Percentiles rank a stretch among this genome's conserved stretches.
Conservation (phyloP, 1,139 yeast species). For the Blastobotrys malaysiensis region DNA sequence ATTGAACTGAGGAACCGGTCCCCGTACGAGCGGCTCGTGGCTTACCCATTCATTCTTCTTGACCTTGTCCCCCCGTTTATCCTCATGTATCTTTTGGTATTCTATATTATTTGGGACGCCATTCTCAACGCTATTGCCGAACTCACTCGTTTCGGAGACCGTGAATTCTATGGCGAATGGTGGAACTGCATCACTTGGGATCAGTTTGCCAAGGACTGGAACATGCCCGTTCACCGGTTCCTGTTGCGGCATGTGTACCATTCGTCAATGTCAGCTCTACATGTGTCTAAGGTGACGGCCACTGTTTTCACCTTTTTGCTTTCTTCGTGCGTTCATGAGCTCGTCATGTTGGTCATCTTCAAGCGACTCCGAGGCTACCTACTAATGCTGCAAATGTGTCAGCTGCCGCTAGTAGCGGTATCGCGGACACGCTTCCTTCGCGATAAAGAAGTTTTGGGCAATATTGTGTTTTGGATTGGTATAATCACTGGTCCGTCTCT, state of each 20-base stretch:
- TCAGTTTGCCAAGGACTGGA: constrained; percentile 92
- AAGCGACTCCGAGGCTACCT: constrained; percentile 75
- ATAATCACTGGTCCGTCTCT: constrained; percentile 86
- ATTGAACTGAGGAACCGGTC: constrained; percentile 45
- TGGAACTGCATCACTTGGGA: constrained; percentile 96
- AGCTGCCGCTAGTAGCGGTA: constrained; percentile 41
- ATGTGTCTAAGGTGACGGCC: constrained; percentile 61
- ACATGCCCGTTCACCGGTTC: constrained; percentile 89
- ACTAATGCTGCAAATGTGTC: constrained; percentile 75
- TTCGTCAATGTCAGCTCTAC: constrained; percentile 73
- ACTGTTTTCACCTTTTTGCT: constrained; percentile 75
- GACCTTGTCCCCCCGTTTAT: constrained; percentile 76
- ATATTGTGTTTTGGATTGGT: constrained; percentile 86
- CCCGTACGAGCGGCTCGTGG: constrained; percentile 41
- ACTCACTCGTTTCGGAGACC: constrained; percentile 75
- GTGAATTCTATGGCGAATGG: constrained; percentile 95
- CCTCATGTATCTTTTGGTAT: constrained; percentile 70
- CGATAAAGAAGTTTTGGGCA: constrained; percentile 57
- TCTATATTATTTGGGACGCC: constrained; percentile 92
- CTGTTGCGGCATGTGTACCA: constrained; percentile 90
- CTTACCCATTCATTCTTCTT: constrained; percentile 58
- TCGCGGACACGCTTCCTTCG: constrained; percentile 40
- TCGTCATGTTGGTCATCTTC: constrained; percentile 88
- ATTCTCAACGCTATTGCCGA: constrained; percentile 88
- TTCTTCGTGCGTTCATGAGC: constrained; percentile 80